Percentiles rank a stretch among this genome's conserved stretches.
Conservation (phyloP, 23 red algal species). For the Gracilaria vermiculophylla region DNA sequence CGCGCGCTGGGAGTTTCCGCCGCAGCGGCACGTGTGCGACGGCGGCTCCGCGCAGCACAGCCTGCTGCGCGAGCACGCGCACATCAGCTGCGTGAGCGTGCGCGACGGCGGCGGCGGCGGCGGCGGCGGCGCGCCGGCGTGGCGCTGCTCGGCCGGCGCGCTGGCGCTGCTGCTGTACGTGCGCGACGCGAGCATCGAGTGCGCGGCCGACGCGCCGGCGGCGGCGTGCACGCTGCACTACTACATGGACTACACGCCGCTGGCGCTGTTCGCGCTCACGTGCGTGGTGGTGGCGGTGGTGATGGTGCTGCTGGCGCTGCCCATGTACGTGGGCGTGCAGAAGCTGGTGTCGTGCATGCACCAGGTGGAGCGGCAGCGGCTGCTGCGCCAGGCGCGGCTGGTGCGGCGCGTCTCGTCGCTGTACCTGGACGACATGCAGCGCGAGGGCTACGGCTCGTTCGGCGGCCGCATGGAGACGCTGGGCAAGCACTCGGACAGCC, state of each 20-base stretch:
- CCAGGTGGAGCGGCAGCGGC: background rate
- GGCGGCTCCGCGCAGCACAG: background rate
- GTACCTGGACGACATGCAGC: constrained; percentile 12
- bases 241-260: background rate
- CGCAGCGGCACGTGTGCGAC: background rate
- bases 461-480: background rate
- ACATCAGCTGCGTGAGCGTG: background rate
- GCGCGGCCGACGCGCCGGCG: background rate
- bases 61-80: background rate
- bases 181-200: background rate
- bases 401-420: background rate
- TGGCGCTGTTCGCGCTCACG: background rate
- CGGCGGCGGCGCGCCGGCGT: background rate
- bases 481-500: background rate
- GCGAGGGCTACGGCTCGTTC: constrained; percentile 13
- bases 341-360: background rate
- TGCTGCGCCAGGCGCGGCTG: background rate
- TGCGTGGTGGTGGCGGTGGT: background rate
- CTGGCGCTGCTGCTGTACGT: background rate
- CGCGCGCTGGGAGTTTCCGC: background rate
- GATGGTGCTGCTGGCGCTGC: background rate
- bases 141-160: background rate
- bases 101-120: no score
- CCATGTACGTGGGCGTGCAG: background rate
- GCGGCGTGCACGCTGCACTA: background rate